These are phyloP conservation scores for Lyophyllum semitale DNA, from an alignment of 768 basidiomycete genomes.

Conservation along the genomic window DNA sequence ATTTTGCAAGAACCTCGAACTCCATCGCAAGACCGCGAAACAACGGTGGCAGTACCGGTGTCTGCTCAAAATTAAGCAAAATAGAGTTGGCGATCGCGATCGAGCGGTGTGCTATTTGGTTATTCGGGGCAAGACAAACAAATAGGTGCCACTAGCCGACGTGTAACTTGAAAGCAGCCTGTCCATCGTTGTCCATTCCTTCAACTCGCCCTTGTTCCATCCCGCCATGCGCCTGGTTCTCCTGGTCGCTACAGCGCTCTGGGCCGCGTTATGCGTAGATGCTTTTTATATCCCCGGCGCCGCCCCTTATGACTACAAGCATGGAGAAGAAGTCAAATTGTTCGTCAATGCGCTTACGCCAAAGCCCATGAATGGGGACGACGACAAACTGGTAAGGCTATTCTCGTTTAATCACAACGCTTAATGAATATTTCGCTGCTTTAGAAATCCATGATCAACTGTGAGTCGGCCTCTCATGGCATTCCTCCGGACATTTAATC, in stretches of 20 bases:
- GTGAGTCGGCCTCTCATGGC: constrained; percentile 40
- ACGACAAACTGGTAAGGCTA: constrained; percentile 72
- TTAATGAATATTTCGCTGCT: neutral
- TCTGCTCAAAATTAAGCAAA: neutral
- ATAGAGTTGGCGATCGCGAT: too few species aligned
- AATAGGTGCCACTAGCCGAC: neutral
- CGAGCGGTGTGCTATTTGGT: neutral
- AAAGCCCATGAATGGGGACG: constrained; percentile 66
- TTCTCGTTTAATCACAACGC: neutral
- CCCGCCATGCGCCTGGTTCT: constrained; percentile 25
- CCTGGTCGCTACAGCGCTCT: constrained; percentile 19
- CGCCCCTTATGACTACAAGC: constrained; percentile 80
- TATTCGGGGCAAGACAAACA: neutral
- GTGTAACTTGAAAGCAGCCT: neutral
- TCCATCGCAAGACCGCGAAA: constrained; percentile 54
- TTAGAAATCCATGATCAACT: constrained; percentile 91
- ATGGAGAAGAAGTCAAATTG: constrained; percentile 74
- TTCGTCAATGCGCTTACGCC: constrained; percentile 91
- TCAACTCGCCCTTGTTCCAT: constrained; percentile 1
- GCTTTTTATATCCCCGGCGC: constrained; percentile 94
- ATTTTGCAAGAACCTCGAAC: constrained; percentile 81
- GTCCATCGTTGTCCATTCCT: neutral
- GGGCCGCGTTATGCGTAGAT: constrained; percentile 27
- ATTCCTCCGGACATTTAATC: constrained; percentile 1
- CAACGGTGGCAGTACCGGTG: constrained; percentile 13